Base-by-base conservation (phyloP, 768 basidiomycete species). In the Amylocystis lapponica region DNA sequence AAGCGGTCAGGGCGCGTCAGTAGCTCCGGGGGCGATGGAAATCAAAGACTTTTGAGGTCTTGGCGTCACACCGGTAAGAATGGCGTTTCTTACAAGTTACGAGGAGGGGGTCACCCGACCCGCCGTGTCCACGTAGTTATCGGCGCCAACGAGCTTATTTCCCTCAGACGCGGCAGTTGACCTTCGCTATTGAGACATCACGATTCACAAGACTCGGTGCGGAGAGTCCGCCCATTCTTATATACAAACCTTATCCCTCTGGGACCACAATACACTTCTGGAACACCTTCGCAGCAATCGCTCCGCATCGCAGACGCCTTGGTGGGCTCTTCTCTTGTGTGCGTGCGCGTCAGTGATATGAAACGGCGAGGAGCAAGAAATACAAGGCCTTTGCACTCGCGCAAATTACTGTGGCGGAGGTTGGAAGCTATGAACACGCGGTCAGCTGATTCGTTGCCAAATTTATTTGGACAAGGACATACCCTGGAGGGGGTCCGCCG, bases 401-500 rank as follows among this genome's bases (percentile, higher is more conserved):
- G 36, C 39, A 21, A 30, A 30, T 60, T 53, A 70, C 57, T 74
- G 70, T 57, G 72, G 70, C 26, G 72, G 72, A 30, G 72, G 71
- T 52, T 72, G 74, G 61, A 74, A 74, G 23, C 74, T 75, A 13
- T 27, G 6, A 43, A 30, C 20, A 17, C 26, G 37, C 35, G 19
- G 32, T 38, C 20, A 35, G 27, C 35, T 32, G 19, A 29, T 38
- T 17, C 33, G 27, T 23, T 27, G 26, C 4, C 4, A 41, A 13
- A 19, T n/a, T 11, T 16, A 27, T 12, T 14, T n/a, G n/a, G n/a
- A n/a, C n/a, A n/a, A 30, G 41, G 30, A 58, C 76, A 63, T 66
- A 93, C 90, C 89, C 88, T 53, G 89, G 86, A 45, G 89, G 88
- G 51, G 86, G 84, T 2, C 82, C 85, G 49, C 69, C 76, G 60